Evolutionary conservation across 257 asterid species (phyloP).

Genomic region (Forsythia viridissima): DNA sequence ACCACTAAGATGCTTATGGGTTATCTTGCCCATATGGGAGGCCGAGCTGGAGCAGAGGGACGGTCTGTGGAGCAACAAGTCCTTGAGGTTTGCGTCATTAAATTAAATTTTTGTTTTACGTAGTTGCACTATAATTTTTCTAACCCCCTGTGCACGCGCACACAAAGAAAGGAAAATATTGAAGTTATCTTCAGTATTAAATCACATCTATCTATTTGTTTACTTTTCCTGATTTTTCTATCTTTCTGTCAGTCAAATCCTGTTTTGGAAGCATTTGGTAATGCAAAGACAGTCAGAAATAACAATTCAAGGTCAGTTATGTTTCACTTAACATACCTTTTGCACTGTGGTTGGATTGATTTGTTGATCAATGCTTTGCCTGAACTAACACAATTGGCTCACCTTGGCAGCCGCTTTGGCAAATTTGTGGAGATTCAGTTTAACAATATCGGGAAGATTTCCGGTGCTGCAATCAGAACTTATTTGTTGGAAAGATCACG

Average conservation of each 20-base stretch:
- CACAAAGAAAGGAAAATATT: background rate
- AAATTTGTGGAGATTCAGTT: constrained; percentile 95
- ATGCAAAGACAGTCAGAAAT: constrained; percentile 91
- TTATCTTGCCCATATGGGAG: constrained; percentile 92
- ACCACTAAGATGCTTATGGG: constrained; percentile 85
- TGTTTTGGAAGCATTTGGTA: constrained; percentile 92
- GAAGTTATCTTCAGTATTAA: background rate
- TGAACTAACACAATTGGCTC: constrained; percentile 15
- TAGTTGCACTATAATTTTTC: background rate
- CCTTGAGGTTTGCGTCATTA: constrained; percentile 66
- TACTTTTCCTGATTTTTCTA: constrained; percentile 12
- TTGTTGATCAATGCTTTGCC: constrained; percentile 8
- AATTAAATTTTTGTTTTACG: constrained; percentile 1
- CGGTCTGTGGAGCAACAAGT: constrained; percentile 85
- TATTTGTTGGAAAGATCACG: constrained; percentile 94
- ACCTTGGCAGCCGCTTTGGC: constrained; percentile 77
- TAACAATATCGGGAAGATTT: constrained; percentile 63
- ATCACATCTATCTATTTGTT: background rate
- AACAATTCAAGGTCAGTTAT: constrained; percentile 76
- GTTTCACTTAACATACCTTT: constrained; percentile 19
- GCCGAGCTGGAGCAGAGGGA: constrained; percentile 61
- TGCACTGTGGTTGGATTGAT: constrained; percentile 11
- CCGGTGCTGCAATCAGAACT: constrained; percentile 96
- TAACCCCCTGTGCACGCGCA: background rate
- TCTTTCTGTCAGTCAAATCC: constrained; percentile 77